Conservation (phyloP, 176 grass and related monocot genomes). For the Alloteropsis semialata region DNA sequence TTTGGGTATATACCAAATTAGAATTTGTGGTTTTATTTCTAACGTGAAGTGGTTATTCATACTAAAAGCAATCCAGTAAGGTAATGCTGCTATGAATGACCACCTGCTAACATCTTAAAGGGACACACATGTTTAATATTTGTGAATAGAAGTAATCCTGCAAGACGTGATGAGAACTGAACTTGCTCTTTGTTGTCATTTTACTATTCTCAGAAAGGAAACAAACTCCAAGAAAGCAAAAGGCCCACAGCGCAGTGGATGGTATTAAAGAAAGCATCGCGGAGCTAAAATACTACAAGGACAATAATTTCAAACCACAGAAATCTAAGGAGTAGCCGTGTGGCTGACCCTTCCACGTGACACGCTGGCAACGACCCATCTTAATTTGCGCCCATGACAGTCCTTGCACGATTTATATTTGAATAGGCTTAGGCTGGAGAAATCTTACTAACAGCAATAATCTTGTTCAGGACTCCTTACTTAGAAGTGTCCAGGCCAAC, state of each 20-base stretch:
- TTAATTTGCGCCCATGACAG: no score
- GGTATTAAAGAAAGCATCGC: constrained; percentile 84
- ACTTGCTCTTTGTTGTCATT: constrained; percentile 10
- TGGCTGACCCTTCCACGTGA: no score
- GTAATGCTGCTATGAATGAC: background rate
- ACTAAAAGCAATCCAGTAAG: background rate
- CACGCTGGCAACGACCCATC: no score
- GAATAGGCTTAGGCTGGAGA: background rate
- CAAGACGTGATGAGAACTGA: background rate
- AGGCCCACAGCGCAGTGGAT: constrained; percentile 84
- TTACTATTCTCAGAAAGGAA: constrained; percentile 55
- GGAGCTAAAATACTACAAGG: constrained; percentile 80
- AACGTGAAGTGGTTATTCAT: background rate
- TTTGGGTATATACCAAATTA: background rate
- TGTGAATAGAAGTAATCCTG: background rate
- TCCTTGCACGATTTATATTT: no score
- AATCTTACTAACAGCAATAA: background rate
- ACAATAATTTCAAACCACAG: constrained; percentile 71
- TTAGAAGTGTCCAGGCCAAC: constrained; percentile 26
- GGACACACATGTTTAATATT: background rate
- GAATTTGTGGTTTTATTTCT: background rate
- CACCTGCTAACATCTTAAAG: background rate
- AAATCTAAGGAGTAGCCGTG: constrained; percentile 43
- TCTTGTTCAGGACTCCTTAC: constrained; percentile 22
- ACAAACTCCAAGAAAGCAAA: constrained; percentile 58